Evolutionary conservation across 768 basidiomycete genomes (phyloP).

Genomic region (Hirschioporus abietinus): DNA sequence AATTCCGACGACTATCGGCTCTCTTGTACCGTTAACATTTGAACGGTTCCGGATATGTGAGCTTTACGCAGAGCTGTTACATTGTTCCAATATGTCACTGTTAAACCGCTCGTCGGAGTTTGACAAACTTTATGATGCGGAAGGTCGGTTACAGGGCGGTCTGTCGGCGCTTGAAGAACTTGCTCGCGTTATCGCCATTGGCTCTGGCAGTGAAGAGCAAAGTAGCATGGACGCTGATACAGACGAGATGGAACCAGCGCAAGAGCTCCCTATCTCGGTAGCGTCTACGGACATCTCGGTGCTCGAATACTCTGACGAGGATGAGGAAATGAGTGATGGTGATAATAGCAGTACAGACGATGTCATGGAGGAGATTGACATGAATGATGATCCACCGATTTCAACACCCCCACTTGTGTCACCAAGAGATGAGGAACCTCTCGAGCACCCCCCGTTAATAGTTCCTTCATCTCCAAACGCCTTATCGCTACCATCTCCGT

Average conservation of each 20-base stretch:
- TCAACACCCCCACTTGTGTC: constrained; percentile 27
- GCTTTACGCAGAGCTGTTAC: constrained; percentile 91
- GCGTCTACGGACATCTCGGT: constrained; percentile 46
- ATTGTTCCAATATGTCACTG: constrained; percentile 97
- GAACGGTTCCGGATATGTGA: constrained; percentile 97
- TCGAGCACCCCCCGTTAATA: constrained; percentile 29
- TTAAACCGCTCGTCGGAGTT: constrained; percentile 75
- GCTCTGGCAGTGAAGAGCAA: constrained; percentile 48
- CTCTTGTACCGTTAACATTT: constrained; percentile 77
- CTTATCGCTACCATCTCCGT: constrained; percentile 25
- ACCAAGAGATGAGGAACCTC: constrained; percentile 25
- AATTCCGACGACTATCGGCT: constrained; percentile 68
- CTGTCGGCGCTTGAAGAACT: constrained; percentile 79
- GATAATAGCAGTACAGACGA: constrained; percentile 74
- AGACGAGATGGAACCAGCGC: constrained; percentile 56
- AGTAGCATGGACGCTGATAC: constrained; percentile 55
- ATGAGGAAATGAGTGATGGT: constrained; percentile 68
- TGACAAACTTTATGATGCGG: constrained; percentile 67
- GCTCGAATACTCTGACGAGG: constrained; percentile 63
- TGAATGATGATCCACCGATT: constrained; percentile 60
- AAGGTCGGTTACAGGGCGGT: constrained; percentile 87
- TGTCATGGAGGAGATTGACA: constrained; percentile 79
- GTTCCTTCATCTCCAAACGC: constrained; percentile 25
- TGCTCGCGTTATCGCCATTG: constrained; percentile 74
- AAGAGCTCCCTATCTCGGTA: constrained; percentile 63